Conservation (phyloP, 495 filamentous ascomycete genomes). For the Lasiosphaeriaceae sp. region DNA sequence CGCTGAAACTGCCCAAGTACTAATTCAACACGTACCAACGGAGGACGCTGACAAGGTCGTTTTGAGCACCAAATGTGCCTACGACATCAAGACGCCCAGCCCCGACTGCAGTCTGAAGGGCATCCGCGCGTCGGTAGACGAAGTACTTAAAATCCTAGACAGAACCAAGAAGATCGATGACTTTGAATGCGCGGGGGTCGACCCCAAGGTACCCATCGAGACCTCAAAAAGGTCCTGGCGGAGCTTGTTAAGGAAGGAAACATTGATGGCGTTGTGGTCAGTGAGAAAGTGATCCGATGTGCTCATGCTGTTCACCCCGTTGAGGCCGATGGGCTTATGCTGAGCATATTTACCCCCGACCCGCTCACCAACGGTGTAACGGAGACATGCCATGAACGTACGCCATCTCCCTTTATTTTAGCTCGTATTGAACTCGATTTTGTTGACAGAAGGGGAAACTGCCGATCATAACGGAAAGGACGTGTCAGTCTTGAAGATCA, state of each 20-base stretch:
- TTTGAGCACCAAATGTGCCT: constrained; percentile 60
- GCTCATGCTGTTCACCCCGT: constrained; percentile 66
- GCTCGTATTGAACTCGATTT: no score
- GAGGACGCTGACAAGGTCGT: constrained; percentile 62
- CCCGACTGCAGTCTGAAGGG: constrained; percentile 60
- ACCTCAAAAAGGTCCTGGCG: constrained; percentile 48
- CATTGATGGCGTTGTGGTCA: constrained; percentile 68
- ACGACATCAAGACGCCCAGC: constrained; percentile 16
- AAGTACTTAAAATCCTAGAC: constrained; percentile 55
- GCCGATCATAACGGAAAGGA: no score
- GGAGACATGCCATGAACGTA: constrained; percentile 57
- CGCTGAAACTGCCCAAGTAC: constrained; percentile 53
- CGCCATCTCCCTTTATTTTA: constrained; percentile 62
- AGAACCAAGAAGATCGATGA: constrained; percentile 76
- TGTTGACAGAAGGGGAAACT: no score
- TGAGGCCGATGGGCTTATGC: constrained; percentile 69
- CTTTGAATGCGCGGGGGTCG: constrained; percentile 71
- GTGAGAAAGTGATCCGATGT: constrained; percentile 68
- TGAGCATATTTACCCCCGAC: constrained; percentile 62
- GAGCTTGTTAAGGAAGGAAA: constrained; percentile 68
- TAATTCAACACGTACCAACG: constrained; percentile 64
- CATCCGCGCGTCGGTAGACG: constrained; percentile 62
- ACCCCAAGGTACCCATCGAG: constrained; percentile 39
- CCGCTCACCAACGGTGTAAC: constrained; percentile 66
- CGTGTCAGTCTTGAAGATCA: no score